Base-by-base conservation (phyloP, 2,329 filamentous ascomycete species). In the Colletotrichum cuscutae region DNA sequence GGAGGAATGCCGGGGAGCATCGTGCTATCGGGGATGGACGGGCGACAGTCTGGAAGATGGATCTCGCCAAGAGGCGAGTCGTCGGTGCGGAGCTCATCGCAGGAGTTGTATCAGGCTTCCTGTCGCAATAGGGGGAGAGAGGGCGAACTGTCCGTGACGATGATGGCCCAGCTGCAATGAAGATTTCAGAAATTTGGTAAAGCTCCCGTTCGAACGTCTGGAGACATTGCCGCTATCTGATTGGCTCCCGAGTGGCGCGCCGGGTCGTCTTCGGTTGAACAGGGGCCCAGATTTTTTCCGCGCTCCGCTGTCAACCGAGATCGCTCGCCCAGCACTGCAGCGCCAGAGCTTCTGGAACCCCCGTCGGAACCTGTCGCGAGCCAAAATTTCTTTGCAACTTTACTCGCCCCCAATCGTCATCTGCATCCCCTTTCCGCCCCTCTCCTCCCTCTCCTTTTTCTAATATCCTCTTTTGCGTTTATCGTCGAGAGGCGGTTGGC, bases 11-110 rank as follows among this genome's bases (percentile, higher is more conserved):
- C 75, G 66, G 65, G 68, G 76, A 74, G 76, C 75, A 52, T 73
- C 74, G 42, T 54, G 69, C 13, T 42, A 67, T 42, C 68, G 65
- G 63, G 72, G 75, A 60, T 75, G 68, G 68, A 67, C 76, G 72
- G 72, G 79, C 65, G 76, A 52, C 26, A 30, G 64, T 72, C 74
- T 77, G 81, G 54, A 82, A 79, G 72, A 84, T 76, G 60, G 82
- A 78, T 74, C 82, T 83, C 77, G 83, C 84, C 80, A 84, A 76
- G 52, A 84, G 80, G 81, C 86, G 83, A 77, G 80, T 82, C 76
- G 81, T 78, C 62, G 85, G 79, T 77, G 83, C 78, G 65, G 81
- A 84, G 73, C 82, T 87, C 86, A 88, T 88, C 65, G 37, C 15
- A 57, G 9, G 42, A 42, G 77, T 81, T 76, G 77, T 75, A 65